Conservation (phyloP, 345 rosid genomes). For the Pelargonium nanum region DNA sequence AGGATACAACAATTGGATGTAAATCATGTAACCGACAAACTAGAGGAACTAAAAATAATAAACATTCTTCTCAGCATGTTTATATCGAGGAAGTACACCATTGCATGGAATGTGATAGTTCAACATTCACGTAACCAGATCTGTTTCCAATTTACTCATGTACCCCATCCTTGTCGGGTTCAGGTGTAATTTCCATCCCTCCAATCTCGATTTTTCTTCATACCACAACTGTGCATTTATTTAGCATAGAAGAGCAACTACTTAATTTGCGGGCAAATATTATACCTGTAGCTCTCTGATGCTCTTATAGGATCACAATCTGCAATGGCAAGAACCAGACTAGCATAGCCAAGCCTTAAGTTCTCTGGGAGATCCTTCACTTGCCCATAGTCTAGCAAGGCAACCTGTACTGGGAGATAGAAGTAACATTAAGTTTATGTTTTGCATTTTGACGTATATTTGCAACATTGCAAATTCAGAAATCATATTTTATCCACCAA, state of each 20-base stretch:
- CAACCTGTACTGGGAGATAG: slow-evolving; percentile 51
- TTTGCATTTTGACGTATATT: background rate
- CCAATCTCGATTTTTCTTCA: background rate
- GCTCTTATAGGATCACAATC: slow-evolving; percentile 51
- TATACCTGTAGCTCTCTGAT: slow-evolving; percentile 69
- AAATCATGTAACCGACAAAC: no score
- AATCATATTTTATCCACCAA: background rate
- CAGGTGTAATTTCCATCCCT: no score
- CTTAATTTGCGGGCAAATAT: slow-evolving; percentile 1
- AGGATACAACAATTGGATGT: background rate
- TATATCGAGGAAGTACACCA: no score
- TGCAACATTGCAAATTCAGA: no score
- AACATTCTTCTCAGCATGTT: background rate
- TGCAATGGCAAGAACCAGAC: slow-evolving; percentile 78
- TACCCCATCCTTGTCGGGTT: no score
- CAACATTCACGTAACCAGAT: no score
- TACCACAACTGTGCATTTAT: background rate
- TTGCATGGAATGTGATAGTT: no score
- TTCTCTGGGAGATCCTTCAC: slow-evolving; percentile 88
- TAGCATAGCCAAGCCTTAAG: slow-evolving; percentile 80
- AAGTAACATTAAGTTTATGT: slow-evolving; percentile 9
- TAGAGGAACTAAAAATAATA: background rate
- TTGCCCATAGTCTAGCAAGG: slow-evolving; percentile 88
- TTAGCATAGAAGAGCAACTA: background rate
- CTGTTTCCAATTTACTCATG: background rate